Conservation (phyloP, 2,329 filamentous ascomycete species). For the Mollisia scopiformis region DNA sequence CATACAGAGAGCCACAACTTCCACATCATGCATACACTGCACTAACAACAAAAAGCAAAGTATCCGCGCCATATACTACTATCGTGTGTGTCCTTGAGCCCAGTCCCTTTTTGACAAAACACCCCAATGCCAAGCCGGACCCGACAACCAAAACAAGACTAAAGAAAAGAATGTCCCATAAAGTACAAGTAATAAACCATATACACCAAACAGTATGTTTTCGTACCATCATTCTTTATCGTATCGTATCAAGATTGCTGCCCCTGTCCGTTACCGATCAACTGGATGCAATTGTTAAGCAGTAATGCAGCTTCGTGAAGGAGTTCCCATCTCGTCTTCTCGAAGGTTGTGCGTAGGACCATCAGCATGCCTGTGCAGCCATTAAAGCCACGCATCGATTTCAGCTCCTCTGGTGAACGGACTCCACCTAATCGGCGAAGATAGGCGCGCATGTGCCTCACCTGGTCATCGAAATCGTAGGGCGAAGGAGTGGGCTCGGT, state of each 20-base stretch:
- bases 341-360: constrained; percentile 80
- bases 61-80: constrained; percentile 10
- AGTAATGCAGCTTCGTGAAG: constrained; percentile 84
- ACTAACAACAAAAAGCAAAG: constrained; percentile 5
- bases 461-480: constrained; percentile 65
- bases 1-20: not conserved
- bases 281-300: constrained; percentile 77
- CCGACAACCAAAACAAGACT: not conserved
- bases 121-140: not conserved
- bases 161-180: constrained; percentile 2
- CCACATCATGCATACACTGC: too few species aligned
- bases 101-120: constrained; percentile 14
- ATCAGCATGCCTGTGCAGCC: constrained; percentile 80
- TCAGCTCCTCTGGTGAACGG: constrained; percentile 75
- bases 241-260: constrained; percentile 12
- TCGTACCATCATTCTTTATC: not conserved
- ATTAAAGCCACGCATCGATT: constrained; percentile 75
- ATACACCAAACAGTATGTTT: constrained; percentile 3
- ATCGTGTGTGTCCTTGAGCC: not conserved
- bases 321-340: constrained; percentile 86
- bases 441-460: constrained; percentile 79
- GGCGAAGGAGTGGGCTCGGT: constrained; percentile 45
- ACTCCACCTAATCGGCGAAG: constrained; percentile 74
- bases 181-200: constrained; percentile 9
- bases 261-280: constrained; percentile 33